Percentiles rank a stretch among this genome's conserved stretches.
Conservation (phyloP, 139 green algal genomes). For the Auxenochlorella pyrenoidosa region DNA sequence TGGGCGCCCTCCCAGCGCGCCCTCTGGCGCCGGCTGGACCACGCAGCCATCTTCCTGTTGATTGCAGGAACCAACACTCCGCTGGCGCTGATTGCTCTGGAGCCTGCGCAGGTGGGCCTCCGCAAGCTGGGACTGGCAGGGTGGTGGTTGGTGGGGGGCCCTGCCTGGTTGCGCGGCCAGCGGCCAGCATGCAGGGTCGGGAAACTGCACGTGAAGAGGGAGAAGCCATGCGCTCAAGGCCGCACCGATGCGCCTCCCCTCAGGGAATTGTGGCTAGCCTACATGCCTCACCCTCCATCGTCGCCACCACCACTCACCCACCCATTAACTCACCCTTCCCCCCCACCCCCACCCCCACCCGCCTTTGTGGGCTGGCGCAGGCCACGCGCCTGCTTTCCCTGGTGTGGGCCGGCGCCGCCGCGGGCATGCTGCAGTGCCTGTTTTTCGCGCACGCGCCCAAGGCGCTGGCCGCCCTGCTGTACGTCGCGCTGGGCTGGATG, state of each 20-base stretch:
- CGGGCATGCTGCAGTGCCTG: slow-evolving; percentile 40
- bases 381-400: slow-evolving; percentile 24
- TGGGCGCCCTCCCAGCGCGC: background rate
- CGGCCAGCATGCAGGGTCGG: too few relatives aligned
- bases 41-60: slow-evolving; percentile 59
- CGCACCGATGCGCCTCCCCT: too few relatives aligned
- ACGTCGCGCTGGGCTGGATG: slow-evolving; percentile 48
- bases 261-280: too few relatives aligned
- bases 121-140: background rate
- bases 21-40: slow-evolving; percentile 43
- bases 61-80: slow-evolving; percentile 64
- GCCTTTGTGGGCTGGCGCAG: background rate
- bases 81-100: slow-evolving; percentile 45
- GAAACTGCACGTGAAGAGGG: too few relatives aligned
- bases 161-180: too few relatives aligned
- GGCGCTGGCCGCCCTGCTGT: slow-evolving; percentile 37
- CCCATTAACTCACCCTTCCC: background rate
- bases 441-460: slow-evolving; percentile 46
- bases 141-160: background rate
- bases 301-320: too few relatives aligned
- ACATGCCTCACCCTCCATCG: too few relatives aligned
- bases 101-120: background rate
- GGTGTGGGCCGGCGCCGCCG: slow-evolving; percentile 47
- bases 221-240: too few relatives aligned
- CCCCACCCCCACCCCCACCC: background rate